These are phyloP conservation scores for Aspergillus fructus DNA, from an alignment of 2,329 filamentous ascomycete species.

Conservation along the genomic window DNA sequence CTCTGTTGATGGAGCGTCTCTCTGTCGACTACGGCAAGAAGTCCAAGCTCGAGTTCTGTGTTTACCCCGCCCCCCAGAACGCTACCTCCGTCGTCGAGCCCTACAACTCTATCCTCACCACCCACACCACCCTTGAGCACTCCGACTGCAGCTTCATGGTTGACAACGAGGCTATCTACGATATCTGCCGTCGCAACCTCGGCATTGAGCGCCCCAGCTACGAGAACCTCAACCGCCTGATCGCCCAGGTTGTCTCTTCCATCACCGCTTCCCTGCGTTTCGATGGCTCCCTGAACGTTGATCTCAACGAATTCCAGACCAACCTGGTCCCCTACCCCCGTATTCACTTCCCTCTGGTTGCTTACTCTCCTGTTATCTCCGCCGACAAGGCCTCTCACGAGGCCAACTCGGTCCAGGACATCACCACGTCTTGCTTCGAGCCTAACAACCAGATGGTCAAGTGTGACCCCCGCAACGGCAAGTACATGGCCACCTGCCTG, in stretches of 20 bases:
- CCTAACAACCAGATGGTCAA: constrained; percentile 99
- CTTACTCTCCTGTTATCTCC: constrained; percentile 91
- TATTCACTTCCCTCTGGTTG: constrained; percentile 98
- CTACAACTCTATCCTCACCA: constrained; percentile 99
- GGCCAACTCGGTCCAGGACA: constrained; percentile 96
- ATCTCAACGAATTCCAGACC: constrained; percentile 99
- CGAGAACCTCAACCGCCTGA: constrained; percentile 98
- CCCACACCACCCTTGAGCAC: constrained; percentile 98
- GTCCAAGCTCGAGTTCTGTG: constrained; percentile 99
- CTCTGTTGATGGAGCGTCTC: constrained; percentile 96
- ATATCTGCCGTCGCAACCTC: constrained; percentile 97
- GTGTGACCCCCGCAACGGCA: constrained; percentile 96
- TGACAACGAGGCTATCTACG: constrained; percentile 99
- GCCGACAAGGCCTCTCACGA: constrained; percentile 95
- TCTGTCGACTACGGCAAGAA: constrained; percentile 99
- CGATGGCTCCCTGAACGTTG: constrained; percentile 97
- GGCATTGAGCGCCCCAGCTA: constrained; percentile 97
- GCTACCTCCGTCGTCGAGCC: constrained; percentile 98
- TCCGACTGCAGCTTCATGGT: constrained; percentile 99
- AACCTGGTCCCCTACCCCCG: constrained; percentile 98
- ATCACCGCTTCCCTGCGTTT: constrained; percentile 98
- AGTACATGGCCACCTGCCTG: constrained; percentile 99
- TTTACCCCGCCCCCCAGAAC: constrained; percentile 96
- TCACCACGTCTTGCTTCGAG: constrained; percentile 99
- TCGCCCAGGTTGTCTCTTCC: constrained; percentile 97